phyloP scores from a whole-genome alignment of 1,139 yeast species.

The Geotrichum carabidarum region DNA sequence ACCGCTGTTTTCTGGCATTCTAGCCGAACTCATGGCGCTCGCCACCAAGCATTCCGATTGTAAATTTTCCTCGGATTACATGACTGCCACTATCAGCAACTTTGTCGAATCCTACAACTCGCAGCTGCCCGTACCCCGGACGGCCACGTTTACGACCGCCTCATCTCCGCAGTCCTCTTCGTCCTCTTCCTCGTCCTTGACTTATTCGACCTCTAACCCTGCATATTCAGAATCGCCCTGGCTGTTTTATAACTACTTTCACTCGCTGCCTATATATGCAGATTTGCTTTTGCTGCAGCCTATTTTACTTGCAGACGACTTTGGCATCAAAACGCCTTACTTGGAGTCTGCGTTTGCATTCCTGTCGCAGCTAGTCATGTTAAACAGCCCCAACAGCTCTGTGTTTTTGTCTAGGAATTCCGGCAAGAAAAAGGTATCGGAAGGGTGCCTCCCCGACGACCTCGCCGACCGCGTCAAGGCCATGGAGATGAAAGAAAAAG shows the following conservation, averaged over 20 bases:
- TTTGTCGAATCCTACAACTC: constrained; percentile 4
- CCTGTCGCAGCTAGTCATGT: constrained; percentile 17
- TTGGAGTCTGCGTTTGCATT: constrained; percentile 75
- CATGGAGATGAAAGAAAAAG: constrained; percentile 13
- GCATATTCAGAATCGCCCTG: constrained; percentile 46
- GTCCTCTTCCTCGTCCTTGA: constrained; percentile 18
- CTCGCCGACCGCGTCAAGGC: constrained; percentile 1
- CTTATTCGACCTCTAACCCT: constrained; percentile 13
- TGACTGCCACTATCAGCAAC: constrained; percentile 6
- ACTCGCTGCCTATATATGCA: constrained; percentile 52
- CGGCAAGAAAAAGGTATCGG: constrained; percentile 1
- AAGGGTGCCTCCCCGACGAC: background rate
- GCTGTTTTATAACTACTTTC: constrained; percentile 57
- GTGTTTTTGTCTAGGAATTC: constrained; percentile 9
- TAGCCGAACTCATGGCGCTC: constrained; percentile 16
- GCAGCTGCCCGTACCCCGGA: background rate
- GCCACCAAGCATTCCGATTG: constrained; percentile 16
- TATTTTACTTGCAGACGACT: constrained; percentile 79
- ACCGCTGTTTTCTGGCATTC: constrained; percentile 73
- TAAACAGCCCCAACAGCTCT: constrained; percentile 10
- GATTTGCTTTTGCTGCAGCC: constrained; percentile 80
- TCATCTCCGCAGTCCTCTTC: constrained; percentile 23
- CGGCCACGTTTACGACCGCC: constrained; percentile 3
- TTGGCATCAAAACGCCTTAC: constrained; percentile 80
- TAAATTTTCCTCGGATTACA: constrained; percentile 16